Conservation (phyloP, 1,284 basidiomycete species). For the Marasmius tenuissimus region DNA sequence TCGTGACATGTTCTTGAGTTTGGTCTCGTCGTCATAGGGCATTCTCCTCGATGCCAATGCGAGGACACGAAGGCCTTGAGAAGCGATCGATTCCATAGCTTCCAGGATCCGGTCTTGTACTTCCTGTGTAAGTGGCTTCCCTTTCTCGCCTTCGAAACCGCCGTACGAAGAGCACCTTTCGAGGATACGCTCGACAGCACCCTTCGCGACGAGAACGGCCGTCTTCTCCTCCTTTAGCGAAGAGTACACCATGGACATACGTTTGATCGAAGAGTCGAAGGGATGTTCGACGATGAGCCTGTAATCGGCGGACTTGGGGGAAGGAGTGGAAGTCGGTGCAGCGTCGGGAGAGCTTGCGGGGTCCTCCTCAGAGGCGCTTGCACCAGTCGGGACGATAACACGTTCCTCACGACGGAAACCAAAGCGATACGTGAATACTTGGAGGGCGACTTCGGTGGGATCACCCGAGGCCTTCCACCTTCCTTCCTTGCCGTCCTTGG, state of each 20-base stretch:
- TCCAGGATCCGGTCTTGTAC: slow-evolving; percentile 40
- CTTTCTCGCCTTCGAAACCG: background rate
- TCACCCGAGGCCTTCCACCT: slow-evolving; percentile 71
- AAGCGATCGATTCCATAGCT: slow-evolving; percentile 56
- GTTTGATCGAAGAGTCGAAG: slow-evolving; percentile 64
- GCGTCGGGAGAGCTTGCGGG: slow-evolving; percentile 20
- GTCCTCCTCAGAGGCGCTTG: slow-evolving; percentile 19
- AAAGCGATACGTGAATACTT: slow-evolving; percentile 58
- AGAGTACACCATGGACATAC: slow-evolving; percentile 49
- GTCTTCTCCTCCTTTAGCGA: slow-evolving; percentile 24
- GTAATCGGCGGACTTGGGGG: slow-evolving; percentile 18
- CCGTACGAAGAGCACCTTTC: slow-evolving; percentile 41
- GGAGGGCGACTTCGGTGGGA: slow-evolving; percentile 66
- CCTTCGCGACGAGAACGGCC: slow-evolving; percentile 50
- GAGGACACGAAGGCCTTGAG: slow-evolving; percentile 52
- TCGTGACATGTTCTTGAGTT: slow-evolving; percentile 27
- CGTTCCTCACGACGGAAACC: slow-evolving; percentile 26
- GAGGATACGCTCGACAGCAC: slow-evolving; percentile 61
- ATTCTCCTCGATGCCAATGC: slow-evolving; percentile 29
- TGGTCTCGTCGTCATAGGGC: background rate
- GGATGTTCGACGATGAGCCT: slow-evolving; percentile 42
- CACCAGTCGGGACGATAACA: slow-evolving; percentile 21
- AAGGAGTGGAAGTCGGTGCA: slow-evolving; percentile 9
- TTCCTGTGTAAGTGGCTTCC: slow-evolving; percentile 29
- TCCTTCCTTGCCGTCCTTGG: slow-evolving; percentile 36